These are phyloP conservation scores for Candida manassasensis DNA, from an alignment of 805 yeast species.

Conservation along the genomic window DNA sequence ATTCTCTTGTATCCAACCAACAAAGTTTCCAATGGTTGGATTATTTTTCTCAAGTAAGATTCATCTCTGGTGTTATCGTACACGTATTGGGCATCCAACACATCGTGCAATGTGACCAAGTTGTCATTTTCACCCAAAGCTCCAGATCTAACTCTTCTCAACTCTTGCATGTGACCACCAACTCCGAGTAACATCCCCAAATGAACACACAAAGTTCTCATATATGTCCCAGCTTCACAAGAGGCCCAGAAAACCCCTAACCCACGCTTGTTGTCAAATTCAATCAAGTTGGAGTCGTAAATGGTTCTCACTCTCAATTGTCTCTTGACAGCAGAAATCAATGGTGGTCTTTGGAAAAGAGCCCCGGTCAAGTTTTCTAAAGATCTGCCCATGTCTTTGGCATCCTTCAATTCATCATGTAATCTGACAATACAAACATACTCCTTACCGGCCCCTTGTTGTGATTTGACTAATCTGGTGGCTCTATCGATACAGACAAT, in stretches of 20 bases:
- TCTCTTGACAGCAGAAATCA: slow-evolving; percentile 98
- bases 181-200: slow-evolving; percentile 97
- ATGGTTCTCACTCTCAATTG: slow-evolving; percentile 97
- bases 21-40: slow-evolving; percentile 91
- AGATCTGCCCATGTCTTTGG: slow-evolving; percentile 80
- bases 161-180: slow-evolving; percentile 99
- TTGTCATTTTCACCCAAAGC: slow-evolving; percentile 87
- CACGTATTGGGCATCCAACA: slow-evolving; percentile 96
- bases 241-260: slow-evolving; percentile 99
- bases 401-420: slow-evolving; percentile 89
- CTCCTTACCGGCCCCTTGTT: slow-evolving; percentile 99
- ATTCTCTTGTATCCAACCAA: slow-evolving; percentile 94
- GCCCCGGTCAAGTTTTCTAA: slow-evolving; percentile 98
- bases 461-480: slow-evolving; percentile 95
- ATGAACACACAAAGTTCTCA: slow-evolving; percentile 99
- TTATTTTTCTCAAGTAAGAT: slow-evolving; percentile 86
- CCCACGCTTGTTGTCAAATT: slow-evolving; percentile 94
- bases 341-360: slow-evolving; percentile 97
- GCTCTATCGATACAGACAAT: slow-evolving; percentile 98
- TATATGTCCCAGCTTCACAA: slow-evolving; percentile 99
- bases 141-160: slow-evolving; percentile 98
- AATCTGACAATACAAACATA: slow-evolving; percentile 96
- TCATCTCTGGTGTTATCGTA: slow-evolving; percentile 97
- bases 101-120: slow-evolving; percentile 94
- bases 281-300: slow-evolving; percentile 91